Evolutionary conservation across 768 basidiomycete species (phyloP), one percentile per base, ranked within the genome.

Genomic region (Holtermanniella nyarrowii): DNA sequence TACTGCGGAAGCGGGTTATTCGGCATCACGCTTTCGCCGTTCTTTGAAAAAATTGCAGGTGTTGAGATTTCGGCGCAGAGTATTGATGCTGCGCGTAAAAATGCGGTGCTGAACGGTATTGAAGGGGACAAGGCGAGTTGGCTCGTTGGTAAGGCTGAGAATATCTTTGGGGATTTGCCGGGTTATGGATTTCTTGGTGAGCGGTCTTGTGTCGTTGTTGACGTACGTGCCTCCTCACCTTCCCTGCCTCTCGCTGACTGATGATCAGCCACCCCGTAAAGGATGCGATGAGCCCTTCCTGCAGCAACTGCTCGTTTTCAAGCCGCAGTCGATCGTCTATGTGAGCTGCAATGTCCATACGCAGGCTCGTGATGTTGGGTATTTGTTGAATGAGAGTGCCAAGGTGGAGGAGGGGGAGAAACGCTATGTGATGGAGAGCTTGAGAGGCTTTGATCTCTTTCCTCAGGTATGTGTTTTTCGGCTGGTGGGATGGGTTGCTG

Each of bases 301-400:
- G 39, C 71, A 77, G 39, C 93, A 96, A 73, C 71, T 95, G 27
- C 63, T 91, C 46, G 68, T 63, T 4, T 86, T 96, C 72, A 73
- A 80, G 31, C 76, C 83, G 12, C 72, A 74, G 50, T 79, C 79
- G 24, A 77, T 91, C 56, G 85, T 90, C 46, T 95, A 95, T 64
- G 88, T 96, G 51, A 88, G 86, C 65, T 95, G 90, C 63, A 95
- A 93, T 65, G 90, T 95, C 44, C 90, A 91, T 62, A 89, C 89
- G 5, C 72, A 73, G 53, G 71, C 73, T 5, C 56, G 90, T 61
- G 91, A 95, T 71, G 76, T 95, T 2, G 89, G 86, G 14, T 79
- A 75, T 72, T 79, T 95, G 27, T 26, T 82, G 42, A 51, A 59
- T 20, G 72, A 79, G n/a, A 24, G 18, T n/a, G 20, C 47, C 5